phyloP scores from a whole-genome alignment of 352 stramenopile genomes.

The Achlya hypogyna region DNA sequence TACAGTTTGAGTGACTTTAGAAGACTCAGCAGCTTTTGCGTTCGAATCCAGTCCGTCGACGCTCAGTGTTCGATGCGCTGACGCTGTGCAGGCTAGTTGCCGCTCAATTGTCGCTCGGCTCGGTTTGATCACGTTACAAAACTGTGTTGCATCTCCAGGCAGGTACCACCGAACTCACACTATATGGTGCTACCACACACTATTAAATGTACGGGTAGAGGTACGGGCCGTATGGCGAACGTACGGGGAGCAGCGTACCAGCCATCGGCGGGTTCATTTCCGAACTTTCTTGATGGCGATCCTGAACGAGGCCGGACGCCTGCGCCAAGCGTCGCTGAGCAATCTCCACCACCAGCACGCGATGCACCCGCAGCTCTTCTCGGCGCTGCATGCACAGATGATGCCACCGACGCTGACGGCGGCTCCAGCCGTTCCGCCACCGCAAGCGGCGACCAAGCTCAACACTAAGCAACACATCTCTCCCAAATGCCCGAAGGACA shows the following conservation, averaged over 20 bases:
- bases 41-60: too few relatives aligned
- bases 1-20: too few relatives aligned
- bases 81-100: too few relatives aligned
- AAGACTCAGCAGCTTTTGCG: too few relatives aligned
- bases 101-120: too few relatives aligned
- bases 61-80: too few relatives aligned
- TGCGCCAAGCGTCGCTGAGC: neutral
- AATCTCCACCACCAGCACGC: neutral
- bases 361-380: neutral
- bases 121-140: too few relatives aligned
- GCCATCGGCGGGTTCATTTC: neutral
- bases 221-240: neutral
- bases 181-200: too few relatives aligned
- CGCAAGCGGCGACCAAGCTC: neutral
- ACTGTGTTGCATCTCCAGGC: too few relatives aligned
- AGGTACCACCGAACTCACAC: too few relatives aligned
- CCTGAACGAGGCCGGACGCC: neutral
- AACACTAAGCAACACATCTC: neutral
- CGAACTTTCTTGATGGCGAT: slow-evolving; percentile 4
- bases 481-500: slow-evolving; percentile 18
- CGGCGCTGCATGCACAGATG: neutral
- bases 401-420: neutral
- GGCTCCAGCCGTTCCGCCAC: neutral
- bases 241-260: neutral
- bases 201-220: neutral